Evolutionary conservation across 192 early-diverging fungal species (phyloP), one percentile per base, ranked within the genome.

Genomic region (Bifiguratus adelaidae): DNA sequence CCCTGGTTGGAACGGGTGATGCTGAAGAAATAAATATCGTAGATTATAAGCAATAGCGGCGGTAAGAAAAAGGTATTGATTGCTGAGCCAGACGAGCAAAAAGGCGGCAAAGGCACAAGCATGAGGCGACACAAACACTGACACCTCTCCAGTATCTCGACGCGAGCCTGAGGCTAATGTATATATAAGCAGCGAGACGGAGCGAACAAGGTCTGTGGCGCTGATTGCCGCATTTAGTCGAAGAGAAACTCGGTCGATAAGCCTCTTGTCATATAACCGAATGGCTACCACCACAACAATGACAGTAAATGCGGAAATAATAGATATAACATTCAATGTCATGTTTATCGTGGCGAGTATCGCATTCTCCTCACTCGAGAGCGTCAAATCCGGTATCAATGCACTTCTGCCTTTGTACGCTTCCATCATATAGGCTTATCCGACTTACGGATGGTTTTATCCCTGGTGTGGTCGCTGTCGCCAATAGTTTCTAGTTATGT

Each of bases 181-280:
- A 33, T 49, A 49, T 18, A 49, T 49, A 25, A 37, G 34, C 33
- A 49, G n/a, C 6, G 33, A 29, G 8, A 49, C 35, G 18, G 34
- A 37, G 25, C 35, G 30, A 22, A 49, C 36, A 3, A 49, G 25
- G 22, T 49, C 47, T 15, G 47, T 49, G 47, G 36, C 36, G 9
- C 34, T 37, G 19, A 49, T 11, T 13, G 49, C 49, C 20, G 38
- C 36, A 28, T 41, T 51, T 19, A 51, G 37, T 26, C 49, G 49
- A 28, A 51, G 49, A 15, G 36, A 41, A 4, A 51, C 49, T 40
- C 49, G 49, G 28, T 51, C 37, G n/a, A 51, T 37, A 15, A 51
- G 25, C 15, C 41, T 51, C 27, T 51, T 51, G 37, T 51, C 37
- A 19, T 51, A 51, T 3, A 51, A 26, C 18, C 49, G 12, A 33